Conservation (phyloP, 2,329 filamentous ascomycete genomes). For the Fusarium caatingaense region DNA sequence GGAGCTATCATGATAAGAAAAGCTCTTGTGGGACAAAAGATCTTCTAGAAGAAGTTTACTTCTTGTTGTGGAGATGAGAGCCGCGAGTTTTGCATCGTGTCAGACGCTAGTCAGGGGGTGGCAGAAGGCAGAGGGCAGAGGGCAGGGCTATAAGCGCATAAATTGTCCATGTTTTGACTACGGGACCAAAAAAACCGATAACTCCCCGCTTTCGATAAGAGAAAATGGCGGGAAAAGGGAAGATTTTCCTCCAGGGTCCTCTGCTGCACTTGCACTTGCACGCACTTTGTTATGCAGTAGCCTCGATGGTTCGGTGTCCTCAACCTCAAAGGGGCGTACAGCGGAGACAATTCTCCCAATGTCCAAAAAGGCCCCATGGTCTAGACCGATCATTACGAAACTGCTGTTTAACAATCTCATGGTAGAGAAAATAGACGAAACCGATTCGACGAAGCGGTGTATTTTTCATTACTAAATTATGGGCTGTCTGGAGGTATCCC, state of each 20-base stretch:
- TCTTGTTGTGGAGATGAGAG: slow-evolving; percentile 24
- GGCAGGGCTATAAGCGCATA: slow-evolving; percentile 26
- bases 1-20: slow-evolving; percentile 24
- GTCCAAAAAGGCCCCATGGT: neutral
- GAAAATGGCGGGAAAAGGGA: slow-evolving; percentile 30
- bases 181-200: slow-evolving; percentile 17
- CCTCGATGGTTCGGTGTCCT: neutral
- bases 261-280: slow-evolving; percentile 10
- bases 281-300: slow-evolving; percentile 28
- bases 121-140: neutral
- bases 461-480: slow-evolving; percentile 13
- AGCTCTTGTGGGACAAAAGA: slow-evolving; percentile 20
- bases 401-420: slow-evolving; percentile 1
- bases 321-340: slow-evolving; percentile 8
- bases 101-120: slow-evolving; percentile 35
- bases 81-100: slow-evolving; percentile 19
- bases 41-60: slow-evolving; percentile 33
- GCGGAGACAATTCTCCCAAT: slow-evolving; percentile 17
- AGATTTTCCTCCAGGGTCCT: slow-evolving; percentile 29
- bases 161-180: slow-evolving; percentile 25
- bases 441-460: slow-evolving; percentile 28
- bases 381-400: slow-evolving; percentile 28
- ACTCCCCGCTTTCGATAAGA: slow-evolving; percentile 29
- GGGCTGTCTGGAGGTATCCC: neutral
- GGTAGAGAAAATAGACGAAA: slow-evolving; percentile 11